These are phyloP conservation scores for Mucor saturninus DNA, from an alignment of 371 early-diverging fungal genomes.

Conservation along the genomic window DNA sequence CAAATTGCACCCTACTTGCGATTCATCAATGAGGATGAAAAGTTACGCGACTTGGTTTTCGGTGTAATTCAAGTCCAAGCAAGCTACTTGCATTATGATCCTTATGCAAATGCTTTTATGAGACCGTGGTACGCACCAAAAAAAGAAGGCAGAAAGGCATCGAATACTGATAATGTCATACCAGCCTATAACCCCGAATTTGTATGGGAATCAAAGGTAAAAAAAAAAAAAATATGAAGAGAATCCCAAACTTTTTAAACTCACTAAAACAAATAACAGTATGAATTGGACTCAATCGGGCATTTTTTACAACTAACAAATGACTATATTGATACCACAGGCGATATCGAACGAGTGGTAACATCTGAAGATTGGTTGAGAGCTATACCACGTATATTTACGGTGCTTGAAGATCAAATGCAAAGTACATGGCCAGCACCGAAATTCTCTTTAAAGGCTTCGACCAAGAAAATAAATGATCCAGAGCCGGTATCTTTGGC, in stretches of 20 bases:
- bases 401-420: conserved; percentile 40
- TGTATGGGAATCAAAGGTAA: conserved; percentile 53
- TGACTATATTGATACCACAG: conserved; percentile 41
- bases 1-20: conserved; percentile 54
- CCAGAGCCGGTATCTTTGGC: conserved; percentile 30
- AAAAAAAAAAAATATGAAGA: background rate
- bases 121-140: conserved; percentile 45
- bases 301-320: conserved; percentile 54
- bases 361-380: conserved; percentile 35
- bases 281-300: conserved; percentile 56
- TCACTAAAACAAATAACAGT: conserved; percentile 29
- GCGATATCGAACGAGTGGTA: conserved; percentile 31
- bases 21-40: conserved; percentile 30
- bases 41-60: conserved; percentile 32
- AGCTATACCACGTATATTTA: conserved; percentile 35
- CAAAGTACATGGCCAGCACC: conserved; percentile 41
- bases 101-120: conserved; percentile 60
- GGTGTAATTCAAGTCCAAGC: conserved; percentile 50
- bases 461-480: background rate
- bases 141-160: conserved; percentile 10
- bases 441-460: background rate
- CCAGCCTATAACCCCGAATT: conserved; percentile 39
- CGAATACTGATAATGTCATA: conserved; percentile 32
- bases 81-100: conserved; percentile 42
- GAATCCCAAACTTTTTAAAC: background rate